Conservation (phyloP, 345 rosid species). For the Fremontodendron californicum region DNA sequence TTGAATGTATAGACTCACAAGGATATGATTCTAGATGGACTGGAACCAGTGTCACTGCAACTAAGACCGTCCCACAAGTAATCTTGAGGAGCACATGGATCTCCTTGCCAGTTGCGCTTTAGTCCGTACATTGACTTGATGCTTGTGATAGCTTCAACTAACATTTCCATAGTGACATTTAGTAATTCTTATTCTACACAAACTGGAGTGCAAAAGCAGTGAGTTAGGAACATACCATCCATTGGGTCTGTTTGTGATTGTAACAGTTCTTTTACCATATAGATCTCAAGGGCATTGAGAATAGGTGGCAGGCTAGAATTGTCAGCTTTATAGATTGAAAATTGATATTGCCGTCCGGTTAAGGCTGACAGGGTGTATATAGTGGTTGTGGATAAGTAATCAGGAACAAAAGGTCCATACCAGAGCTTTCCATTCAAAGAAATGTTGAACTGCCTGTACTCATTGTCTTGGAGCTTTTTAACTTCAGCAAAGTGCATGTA, state of each 20-base stretch:
- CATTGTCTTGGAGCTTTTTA: constrained; percentile 20
- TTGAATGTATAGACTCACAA: constrained; percentile 22
- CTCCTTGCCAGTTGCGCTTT: constrained; percentile 59
- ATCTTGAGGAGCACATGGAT: constrained; percentile 47
- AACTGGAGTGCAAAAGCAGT: background rate
- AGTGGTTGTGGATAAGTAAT: constrained; percentile 25
- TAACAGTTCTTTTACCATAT: constrained; percentile 5
- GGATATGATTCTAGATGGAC: constrained; percentile 30
- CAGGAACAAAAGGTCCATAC: constrained; percentile 26
- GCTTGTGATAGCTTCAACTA: constrained; percentile 37
- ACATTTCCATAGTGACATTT: background rate
- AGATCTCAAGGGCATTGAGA: constrained; percentile 36
- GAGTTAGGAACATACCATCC: constrained; percentile 26
- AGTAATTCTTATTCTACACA: background rate
- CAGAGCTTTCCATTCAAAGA: constrained; percentile 15
- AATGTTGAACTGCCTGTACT: constrained; percentile 32
- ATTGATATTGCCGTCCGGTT: background rate
- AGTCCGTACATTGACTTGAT: constrained; percentile 31
- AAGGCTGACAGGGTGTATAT: constrained; percentile 9
- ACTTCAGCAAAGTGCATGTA: constrained; percentile 48
- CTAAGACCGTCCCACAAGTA: constrained; percentile 50
- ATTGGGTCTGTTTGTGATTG: constrained; percentile 23
- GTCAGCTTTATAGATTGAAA: constrained; percentile 16
- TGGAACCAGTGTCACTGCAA: constrained; percentile 24
- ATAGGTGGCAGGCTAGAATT: constrained; percentile 31